Conservation (phyloP, 305 asterid genomes). For the Fraxinus paxiana region DNA sequence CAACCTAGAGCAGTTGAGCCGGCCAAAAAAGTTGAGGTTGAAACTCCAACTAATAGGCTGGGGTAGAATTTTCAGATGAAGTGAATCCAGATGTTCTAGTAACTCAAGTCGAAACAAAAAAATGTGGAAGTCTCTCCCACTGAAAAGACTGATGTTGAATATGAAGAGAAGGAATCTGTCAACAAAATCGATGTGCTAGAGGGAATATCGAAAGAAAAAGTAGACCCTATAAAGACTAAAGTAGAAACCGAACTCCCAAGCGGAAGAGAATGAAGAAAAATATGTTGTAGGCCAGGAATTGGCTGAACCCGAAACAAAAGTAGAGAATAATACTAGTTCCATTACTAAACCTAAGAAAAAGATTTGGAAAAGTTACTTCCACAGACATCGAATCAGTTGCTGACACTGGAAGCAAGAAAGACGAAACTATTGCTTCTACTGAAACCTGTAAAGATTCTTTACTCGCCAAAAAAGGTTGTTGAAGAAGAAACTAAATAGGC, state of each 20-base stretch:
- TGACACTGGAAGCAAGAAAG: conserved; percentile 17
- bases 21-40: conserved; percentile 27
- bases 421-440: neutral
- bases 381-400: conserved; percentile 28
- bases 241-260: conserved; percentile 15
- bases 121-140: conserved; percentile 1
- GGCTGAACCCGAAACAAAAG: conserved; percentile 7
- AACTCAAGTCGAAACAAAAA: conserved; percentile 15
- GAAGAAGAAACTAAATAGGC: conserved; percentile 19
- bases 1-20: conserved; percentile 25
- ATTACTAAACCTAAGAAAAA: conserved; percentile 7
- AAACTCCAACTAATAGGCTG: conserved; percentile 19
- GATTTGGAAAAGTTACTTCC: conserved; percentile 30
- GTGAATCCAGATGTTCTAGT: neutral
- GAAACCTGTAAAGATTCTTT: conserved; percentile 12
- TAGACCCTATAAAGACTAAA: conserved; percentile 9
- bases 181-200: neutral
- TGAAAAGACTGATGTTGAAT: conserved; percentile 14
- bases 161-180: conserved; percentile 19
- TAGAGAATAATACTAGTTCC: conserved; percentile 8
- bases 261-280: conserved; percentile 27
- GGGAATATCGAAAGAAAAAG: conserved; percentile 11
- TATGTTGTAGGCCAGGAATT: conserved; percentile 27
- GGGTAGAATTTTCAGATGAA: conserved; percentile 7
- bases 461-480: conserved; percentile 19